These are phyloP conservation scores for Fraxinus pennsylvanica DNA, from an alignment of 257 asterid genomes.

Conservation along the genomic window DNA sequence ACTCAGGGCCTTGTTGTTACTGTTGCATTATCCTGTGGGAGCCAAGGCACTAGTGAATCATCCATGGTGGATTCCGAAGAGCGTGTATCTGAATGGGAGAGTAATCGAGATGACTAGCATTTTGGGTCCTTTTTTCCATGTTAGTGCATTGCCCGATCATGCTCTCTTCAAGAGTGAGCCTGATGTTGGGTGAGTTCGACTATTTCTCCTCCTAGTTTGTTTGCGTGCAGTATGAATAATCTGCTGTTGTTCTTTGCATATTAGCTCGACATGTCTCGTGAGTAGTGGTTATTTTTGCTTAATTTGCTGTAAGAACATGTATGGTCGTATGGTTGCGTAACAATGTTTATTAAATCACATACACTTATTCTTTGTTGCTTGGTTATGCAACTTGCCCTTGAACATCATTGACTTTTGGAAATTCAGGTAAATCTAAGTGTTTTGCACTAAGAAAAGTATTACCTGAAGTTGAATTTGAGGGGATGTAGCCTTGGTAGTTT, in stretches of 20 bases:
- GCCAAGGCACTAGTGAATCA: constrained; percentile 85
- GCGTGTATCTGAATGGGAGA: constrained; percentile 81
- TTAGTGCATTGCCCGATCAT: constrained; percentile 91
- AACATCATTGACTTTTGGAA: not conserved
- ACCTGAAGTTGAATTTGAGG: too few relatives aligned
- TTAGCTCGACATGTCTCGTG: not conserved
- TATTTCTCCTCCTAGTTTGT: constrained; percentile 1
- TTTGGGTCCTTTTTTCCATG: constrained; percentile 93
- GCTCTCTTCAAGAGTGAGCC: constrained; percentile 81
- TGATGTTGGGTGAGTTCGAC: constrained; percentile 80
- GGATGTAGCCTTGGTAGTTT: too few relatives aligned
- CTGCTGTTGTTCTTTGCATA: constrained; percentile 5
- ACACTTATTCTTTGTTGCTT: not conserved
- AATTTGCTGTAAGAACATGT: not conserved
- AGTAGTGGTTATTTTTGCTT: not conserved
- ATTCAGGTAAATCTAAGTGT: not conserved
- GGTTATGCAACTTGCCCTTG: not conserved
- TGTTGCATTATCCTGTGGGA: constrained; percentile 74
- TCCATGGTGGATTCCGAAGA: constrained; percentile 93
- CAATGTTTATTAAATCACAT: not conserved
- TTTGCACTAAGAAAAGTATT: too few relatives aligned
- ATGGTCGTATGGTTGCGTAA: not conserved
- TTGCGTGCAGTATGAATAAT: constrained; percentile 4
- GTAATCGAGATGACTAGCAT: constrained; percentile 94
- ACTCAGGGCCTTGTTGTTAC: constrained; percentile 63